These are phyloP conservation scores for Mentha longifolia DNA, from an alignment of 257 asterid genomes.

Conservation along the genomic window DNA sequence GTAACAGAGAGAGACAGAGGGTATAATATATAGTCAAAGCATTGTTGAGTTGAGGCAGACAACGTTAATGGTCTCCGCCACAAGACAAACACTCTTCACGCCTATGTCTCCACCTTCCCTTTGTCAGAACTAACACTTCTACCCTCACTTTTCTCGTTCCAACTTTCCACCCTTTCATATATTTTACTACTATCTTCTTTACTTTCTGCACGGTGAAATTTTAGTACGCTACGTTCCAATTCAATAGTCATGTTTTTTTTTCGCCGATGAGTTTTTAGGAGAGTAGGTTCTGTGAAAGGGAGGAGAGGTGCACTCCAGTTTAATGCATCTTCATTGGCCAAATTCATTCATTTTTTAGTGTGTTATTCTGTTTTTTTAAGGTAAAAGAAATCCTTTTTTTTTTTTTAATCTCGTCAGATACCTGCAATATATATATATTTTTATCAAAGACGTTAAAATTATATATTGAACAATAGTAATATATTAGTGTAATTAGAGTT, in stretches of 20 bases:
- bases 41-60: slow-evolving; percentile 26
- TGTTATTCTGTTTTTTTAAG: not conserved
- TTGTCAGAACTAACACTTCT: slow-evolving; percentile 25
- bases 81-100: slow-evolving; percentile 50
- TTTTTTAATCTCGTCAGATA: too few species aligned
- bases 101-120: slow-evolving; percentile 29
- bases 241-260: too few species aligned
- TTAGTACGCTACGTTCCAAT: too few species aligned
- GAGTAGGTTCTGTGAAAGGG: too few species aligned
- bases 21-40: slow-evolving; percentile 25
- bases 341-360: not conserved
- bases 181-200: not conserved
- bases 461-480: too few species aligned
- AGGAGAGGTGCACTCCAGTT: too few species aligned
- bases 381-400: not conserved
- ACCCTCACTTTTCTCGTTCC: slow-evolving; percentile 25
- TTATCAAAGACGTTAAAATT: too few species aligned
- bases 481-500: too few species aligned
- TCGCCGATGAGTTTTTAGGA: too few species aligned
- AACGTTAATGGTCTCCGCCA: slow-evolving; percentile 41
- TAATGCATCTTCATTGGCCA: too few species aligned
- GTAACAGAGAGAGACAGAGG: slow-evolving; percentile 1
- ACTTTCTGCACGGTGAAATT: not conserved
- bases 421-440: too few species aligned
- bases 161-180: too few species aligned